Percentiles rank a stretch among this genome's conserved stretches.
These are phyloP conservation scores for Prunus armeniaca DNA, from an alignment of 306 rosid genomes.

Conservation along the genomic window DNA sequence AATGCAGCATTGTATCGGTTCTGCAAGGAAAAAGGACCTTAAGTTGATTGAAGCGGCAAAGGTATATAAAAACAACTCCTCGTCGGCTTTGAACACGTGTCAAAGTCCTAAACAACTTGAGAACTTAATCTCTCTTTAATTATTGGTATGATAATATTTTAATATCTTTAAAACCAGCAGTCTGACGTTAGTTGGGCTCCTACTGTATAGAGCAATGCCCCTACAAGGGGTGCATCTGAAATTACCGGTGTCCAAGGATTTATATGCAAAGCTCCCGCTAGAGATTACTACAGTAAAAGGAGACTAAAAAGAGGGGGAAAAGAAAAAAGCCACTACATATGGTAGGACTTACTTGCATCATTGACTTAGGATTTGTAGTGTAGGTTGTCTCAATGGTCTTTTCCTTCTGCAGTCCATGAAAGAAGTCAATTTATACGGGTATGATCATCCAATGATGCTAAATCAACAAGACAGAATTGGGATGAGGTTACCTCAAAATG, in stretches of 20 bases:
- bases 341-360: conserved; percentile 87
- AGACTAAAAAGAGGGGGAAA: neutral
- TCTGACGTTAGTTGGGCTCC: neutral
- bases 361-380: conserved; percentile 75
- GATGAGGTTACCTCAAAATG: conserved; percentile 63
- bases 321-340: neutral
- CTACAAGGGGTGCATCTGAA: neutral
- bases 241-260: neutral
- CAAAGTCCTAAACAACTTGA: neutral
- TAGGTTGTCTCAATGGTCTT: conserved; percentile 78
- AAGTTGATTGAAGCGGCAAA: conserved; percentile 18
- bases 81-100: neutral
- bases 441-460: conserved; percentile 4
- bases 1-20: conserved; percentile 82
- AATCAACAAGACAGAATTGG: conserved; percentile 9
- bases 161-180: neutral
- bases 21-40: conserved; percentile 44
- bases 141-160: neutral
- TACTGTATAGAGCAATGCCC: neutral
- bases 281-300: neutral
- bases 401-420: conserved; percentile 64
- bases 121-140: neutral
- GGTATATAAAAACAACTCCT: neutral
- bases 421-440: conserved; percentile 7
- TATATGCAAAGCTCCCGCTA: too few species aligned